Evolutionary conservation across 306 rosid genomes (phyloP).

Genomic region (Luffa acutangula): DNA sequence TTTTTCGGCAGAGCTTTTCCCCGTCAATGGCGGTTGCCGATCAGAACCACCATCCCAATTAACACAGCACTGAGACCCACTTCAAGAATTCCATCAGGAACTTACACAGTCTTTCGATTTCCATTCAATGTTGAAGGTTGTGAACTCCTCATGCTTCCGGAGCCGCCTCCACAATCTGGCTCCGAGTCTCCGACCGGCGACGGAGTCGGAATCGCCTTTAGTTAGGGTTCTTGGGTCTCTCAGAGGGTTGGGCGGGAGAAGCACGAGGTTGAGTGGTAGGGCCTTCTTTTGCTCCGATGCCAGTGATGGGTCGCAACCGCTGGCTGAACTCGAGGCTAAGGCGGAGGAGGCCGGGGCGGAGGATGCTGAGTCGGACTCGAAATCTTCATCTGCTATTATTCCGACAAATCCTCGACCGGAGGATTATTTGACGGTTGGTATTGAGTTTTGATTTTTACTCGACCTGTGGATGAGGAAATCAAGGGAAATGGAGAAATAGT

Average conservation of each 20-base stretch:
- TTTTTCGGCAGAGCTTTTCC: background rate
- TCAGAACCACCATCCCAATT: background rate
- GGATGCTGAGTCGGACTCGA: conserved; percentile 29
- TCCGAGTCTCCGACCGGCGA: conserved; percentile 33
- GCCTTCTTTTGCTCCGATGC: conserved; percentile 76
- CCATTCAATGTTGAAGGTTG: conserved; percentile 66
- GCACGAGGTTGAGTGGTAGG: conserved; percentile 25
- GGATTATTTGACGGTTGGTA: conserved; percentile 82
- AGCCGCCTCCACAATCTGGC: conserved; percentile 28
- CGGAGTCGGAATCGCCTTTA: conserved; percentile 37
- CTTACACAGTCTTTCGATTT: background rate
- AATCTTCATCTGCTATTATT: conserved; percentile 67
- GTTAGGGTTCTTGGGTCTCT: conserved; percentile 38
- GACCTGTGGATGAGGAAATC: background rate
- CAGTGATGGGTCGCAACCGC: conserved; percentile 46
- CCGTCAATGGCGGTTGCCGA: conserved; percentile 38
- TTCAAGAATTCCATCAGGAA: background rate
- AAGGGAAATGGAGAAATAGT: background rate
- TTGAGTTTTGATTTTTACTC: conserved; percentile 11
- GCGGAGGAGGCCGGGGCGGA: conserved; percentile 35
- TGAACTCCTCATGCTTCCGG: conserved; percentile 31
- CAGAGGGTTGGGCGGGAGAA: conserved; percentile 22
- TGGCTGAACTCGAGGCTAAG: conserved; percentile 41
- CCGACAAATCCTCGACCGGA: conserved; percentile 82
- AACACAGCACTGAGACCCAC: background rate